Conservation (phyloP, 2,329 filamentous ascomycete genomes). For the Metarhizium anisopliae region DNA sequence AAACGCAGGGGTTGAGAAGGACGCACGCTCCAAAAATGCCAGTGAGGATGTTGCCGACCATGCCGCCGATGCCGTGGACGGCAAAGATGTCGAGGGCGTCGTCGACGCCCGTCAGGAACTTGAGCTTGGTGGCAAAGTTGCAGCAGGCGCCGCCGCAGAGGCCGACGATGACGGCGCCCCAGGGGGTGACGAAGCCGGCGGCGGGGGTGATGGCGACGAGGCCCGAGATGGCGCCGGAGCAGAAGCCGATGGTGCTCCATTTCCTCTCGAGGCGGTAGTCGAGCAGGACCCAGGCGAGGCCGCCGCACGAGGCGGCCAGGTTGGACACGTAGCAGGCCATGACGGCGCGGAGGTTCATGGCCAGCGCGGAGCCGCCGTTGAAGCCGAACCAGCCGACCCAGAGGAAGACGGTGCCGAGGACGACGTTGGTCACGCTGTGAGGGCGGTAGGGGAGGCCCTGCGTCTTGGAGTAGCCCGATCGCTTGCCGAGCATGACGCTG, state of each 20-base stretch:
- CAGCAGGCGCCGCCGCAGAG: slow-evolving; percentile 54
- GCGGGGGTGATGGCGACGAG: slow-evolving; percentile 82
- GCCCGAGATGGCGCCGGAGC: slow-evolving; percentile 78
- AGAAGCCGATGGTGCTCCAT: slow-evolving; percentile 91
- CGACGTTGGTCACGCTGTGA: slow-evolving; percentile 66
- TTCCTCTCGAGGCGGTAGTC: slow-evolving; percentile 89
- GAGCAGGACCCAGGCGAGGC: slow-evolving; percentile 74
- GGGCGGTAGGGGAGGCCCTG: slow-evolving; percentile 58
- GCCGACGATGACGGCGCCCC: slow-evolving; percentile 50
- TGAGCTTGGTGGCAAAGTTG: slow-evolving; percentile 84
- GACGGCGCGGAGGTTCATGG: slow-evolving; percentile 75
- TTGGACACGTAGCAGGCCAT: slow-evolving; percentile 89
- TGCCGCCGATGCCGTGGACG: slow-evolving; percentile 78
- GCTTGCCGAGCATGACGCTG: slow-evolving; percentile 64
- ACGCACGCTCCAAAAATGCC: slow-evolving; percentile 65
- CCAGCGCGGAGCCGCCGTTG: slow-evolving; percentile 77
- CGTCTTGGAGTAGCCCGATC: slow-evolving; percentile 50
- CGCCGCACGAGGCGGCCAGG: slow-evolving; percentile 71
- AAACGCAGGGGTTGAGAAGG: slow-evolving; percentile 15
- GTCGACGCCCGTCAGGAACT: slow-evolving; percentile 65
- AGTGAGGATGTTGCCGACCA: slow-evolving; percentile 70
- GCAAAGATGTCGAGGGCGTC: slow-evolving; percentile 88
- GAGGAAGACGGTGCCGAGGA: slow-evolving; percentile 64
- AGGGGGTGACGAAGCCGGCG: slow-evolving; percentile 68
- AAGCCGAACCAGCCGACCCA: slow-evolving; percentile 98